These are phyloP conservation scores for Lactifluus pinguis DNA, from an alignment of 768 basidiomycete species.

Conservation along the genomic window DNA sequence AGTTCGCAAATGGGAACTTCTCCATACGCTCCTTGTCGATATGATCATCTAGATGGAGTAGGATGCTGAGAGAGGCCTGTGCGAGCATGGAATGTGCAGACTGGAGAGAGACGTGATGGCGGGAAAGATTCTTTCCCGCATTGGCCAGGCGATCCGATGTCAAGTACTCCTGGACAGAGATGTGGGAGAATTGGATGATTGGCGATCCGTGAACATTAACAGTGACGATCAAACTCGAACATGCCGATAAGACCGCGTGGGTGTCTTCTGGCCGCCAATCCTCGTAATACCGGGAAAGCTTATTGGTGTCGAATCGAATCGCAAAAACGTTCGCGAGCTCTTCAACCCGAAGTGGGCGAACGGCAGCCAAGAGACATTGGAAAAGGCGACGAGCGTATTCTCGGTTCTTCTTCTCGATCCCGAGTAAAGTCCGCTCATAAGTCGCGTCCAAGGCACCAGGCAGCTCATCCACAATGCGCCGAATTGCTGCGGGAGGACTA, in stretches of 20 bases:
- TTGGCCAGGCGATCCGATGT: neutral
- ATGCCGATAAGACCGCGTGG: neutral
- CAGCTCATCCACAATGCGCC: neutral
- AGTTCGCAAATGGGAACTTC: neutral
- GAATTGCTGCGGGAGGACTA: neutral
- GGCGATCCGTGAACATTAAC: neutral
- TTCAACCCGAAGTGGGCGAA: neutral
- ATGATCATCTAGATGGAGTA: neutral
- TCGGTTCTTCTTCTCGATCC: neutral
- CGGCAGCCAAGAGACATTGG: neutral
- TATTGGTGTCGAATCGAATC: neutral
- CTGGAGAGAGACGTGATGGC: neutral
- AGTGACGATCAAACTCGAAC: neutral
- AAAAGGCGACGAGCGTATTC: neutral
- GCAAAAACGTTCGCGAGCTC: constrained; percentile 1
- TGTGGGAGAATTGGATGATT: neutral
- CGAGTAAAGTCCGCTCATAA: neutral
- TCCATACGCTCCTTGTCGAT: neutral
- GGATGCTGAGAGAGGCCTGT: neutral
- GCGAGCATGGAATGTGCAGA: neutral
- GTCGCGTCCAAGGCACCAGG: neutral
- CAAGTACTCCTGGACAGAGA: neutral
- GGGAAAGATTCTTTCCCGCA: neutral
- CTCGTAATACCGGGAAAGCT: neutral
- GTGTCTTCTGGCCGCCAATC: neutral